phyloP scores from a whole-genome alignment of 352 stramenopile species.

The Phytopythium sindhum region DNA sequence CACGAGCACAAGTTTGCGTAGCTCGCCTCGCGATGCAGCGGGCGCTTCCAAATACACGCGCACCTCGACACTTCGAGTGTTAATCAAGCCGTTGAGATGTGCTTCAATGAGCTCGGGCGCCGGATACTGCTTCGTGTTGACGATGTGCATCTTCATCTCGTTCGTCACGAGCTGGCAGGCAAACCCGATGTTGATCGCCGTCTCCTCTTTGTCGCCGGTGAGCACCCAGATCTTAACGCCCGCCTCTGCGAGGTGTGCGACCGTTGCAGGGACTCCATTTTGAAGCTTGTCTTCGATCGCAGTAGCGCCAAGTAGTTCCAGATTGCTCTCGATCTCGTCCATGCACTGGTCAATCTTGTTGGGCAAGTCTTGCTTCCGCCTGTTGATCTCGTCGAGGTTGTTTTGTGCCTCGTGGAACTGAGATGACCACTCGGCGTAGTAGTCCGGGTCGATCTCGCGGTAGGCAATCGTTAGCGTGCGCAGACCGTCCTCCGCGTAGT shows the following conservation, averaged over 20 bases:
- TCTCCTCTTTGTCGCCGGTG: constrained; percentile 94
- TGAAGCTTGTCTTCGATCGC: constrained; percentile 95
- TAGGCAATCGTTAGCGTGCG: constrained; percentile 84
- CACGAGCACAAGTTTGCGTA: constrained; percentile 67
- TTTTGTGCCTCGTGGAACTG: constrained; percentile 70
- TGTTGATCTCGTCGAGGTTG: constrained; percentile 72
- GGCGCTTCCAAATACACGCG: constrained; percentile 44
- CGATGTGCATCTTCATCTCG: constrained; percentile 69
- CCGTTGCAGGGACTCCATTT: constrained; percentile 85
- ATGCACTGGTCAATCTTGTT: constrained; percentile 79
- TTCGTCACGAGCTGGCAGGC: constrained; percentile 86
- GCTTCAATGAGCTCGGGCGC: constrained; percentile 45
- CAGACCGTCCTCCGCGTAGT: constrained; percentile 84
- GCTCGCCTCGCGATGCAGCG: constrained; percentile 28
- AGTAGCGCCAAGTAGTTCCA: constrained; percentile 86
- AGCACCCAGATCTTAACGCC: constrained; percentile 94
- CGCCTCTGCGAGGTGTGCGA: constrained; percentile 76
- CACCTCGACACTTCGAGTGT: constrained; percentile 37
- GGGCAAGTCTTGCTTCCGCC: constrained; percentile 67
- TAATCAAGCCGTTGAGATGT: constrained; percentile 47
- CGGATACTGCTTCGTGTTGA: constrained; percentile 55
- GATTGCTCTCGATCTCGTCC: constrained; percentile 78
- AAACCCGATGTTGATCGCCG: constrained; percentile 94
- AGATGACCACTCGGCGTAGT: constrained; percentile 53
- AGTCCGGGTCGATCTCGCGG: constrained; percentile 45